Evolutionary conservation across 768 basidiomycete species (phyloP).

Genomic region (Tulasnella sp.): DNA sequence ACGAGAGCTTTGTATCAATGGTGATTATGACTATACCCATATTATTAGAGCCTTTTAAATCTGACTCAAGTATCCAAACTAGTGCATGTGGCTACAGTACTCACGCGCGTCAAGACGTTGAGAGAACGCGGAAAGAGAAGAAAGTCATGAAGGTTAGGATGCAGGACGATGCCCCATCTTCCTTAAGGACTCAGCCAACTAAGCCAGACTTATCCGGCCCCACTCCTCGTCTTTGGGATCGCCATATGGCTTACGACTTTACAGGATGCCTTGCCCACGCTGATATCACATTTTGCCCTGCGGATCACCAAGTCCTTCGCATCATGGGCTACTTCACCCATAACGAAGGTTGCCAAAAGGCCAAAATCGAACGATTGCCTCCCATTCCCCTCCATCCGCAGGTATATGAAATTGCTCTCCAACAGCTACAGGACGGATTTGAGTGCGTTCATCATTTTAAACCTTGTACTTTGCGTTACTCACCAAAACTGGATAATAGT

Average conservation of each 20-base stretch:
- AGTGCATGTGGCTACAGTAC: constrained; percentile 1
- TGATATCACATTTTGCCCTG: constrained; percentile 23
- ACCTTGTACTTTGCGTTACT: too few species aligned
- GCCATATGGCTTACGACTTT: constrained; percentile 17
- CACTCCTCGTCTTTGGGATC: too few species aligned
- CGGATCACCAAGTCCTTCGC: constrained; percentile 17
- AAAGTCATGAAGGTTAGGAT: too few species aligned
- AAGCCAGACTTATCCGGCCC: too few species aligned
- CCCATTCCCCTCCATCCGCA: constrained; percentile 27
- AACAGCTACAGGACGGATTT: not conserved
- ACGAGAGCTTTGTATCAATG: not conserved
- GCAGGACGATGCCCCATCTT: too few species aligned
- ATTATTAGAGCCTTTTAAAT: not conserved
- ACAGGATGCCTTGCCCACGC: constrained; percentile 29
- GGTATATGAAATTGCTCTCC: constrained; percentile 21
- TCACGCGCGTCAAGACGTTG: not conserved
- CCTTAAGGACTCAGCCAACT: too few species aligned
- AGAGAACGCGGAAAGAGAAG: too few species aligned
- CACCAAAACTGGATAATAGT: too few species aligned
- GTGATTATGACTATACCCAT: too few species aligned
- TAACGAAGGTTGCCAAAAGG: constrained; percentile 22
- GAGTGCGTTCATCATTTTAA: not conserved
- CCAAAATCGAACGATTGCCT: constrained; percentile 21
- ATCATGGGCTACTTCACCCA: constrained; percentile 24
- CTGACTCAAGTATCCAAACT: not conserved